Evolutionary conservation across 208 protist genomes (phyloP).

Genomic region (Trichomonas gallinae): DNA sequence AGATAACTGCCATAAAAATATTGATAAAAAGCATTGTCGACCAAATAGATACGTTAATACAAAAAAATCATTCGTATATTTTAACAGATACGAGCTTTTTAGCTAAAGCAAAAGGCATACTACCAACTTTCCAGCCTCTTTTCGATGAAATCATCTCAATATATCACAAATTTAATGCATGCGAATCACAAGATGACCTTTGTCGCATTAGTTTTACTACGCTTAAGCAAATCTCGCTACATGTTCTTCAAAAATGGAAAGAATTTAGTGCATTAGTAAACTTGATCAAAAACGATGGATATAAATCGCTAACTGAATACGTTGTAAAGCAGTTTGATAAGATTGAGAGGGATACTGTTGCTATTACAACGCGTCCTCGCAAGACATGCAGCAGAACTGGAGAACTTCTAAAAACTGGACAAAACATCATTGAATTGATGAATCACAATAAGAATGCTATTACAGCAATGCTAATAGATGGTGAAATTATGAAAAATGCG

Average conservation of each 20-base stretch:
- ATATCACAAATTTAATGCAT: neutral
- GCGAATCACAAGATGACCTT: neutral
- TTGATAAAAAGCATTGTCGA: neutral
- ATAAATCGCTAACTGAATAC: neutral
- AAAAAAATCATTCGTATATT: neutral
- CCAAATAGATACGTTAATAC: neutral
- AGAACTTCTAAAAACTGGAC: neutral
- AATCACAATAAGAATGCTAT: neutral
- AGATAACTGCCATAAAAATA: neutral
- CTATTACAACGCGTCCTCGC: neutral
- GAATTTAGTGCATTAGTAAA: neutral
- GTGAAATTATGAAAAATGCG: neutral
- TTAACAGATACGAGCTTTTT: neutral
- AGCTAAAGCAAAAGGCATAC: neutral
- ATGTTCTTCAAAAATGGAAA: constrained; percentile 1
- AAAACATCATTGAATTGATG: neutral
- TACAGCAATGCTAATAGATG: neutral
- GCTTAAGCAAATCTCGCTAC: neutral
- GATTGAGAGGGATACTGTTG: neutral
- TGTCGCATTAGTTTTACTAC: neutral
- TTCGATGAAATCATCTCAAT: neutral
- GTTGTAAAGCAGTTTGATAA: neutral
- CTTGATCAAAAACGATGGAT: neutral
- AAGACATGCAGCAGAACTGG: neutral
- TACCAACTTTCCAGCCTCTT: neutral